Conservation (phyloP, 805 yeast genomes). For the Candida berthetii region DNA sequence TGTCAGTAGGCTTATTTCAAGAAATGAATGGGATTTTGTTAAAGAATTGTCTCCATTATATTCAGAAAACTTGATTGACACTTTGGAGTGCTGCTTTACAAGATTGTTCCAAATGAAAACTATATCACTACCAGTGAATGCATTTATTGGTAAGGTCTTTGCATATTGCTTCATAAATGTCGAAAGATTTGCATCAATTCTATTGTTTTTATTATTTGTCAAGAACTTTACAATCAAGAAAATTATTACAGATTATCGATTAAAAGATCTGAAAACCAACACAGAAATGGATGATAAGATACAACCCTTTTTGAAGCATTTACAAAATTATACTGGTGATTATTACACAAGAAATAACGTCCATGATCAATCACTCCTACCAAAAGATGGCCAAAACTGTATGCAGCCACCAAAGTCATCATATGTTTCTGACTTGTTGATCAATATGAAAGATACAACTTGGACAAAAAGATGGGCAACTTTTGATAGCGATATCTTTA, state of each 20-base stretch:
- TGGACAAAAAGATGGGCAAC: conserved; percentile 62
- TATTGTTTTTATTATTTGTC: conserved; percentile 50
- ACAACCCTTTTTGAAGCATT: conserved; percentile 7
- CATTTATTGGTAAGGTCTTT: conserved; percentile 55
- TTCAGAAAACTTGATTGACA: neutral
- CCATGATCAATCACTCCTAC: neutral
- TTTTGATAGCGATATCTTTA: conserved; percentile 51
- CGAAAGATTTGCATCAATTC: conserved; percentile 42
- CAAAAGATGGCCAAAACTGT: conserved; percentile 18
- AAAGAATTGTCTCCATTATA: conserved; percentile 5
- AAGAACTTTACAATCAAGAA: conserved; percentile 38
- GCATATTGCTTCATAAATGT: conserved; percentile 46
- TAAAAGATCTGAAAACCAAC: neutral
- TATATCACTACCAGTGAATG: conserved; percentile 1
- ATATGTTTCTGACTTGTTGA: conserved; percentile 31
- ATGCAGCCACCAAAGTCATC: conserved; percentile 31
- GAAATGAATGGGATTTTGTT: conserved; percentile 18
- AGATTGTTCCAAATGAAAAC: conserved; percentile 1
- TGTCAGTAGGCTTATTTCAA: conserved; percentile 23
- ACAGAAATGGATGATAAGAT: neutral
- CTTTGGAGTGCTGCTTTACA: neutral
- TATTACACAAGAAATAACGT: conserved; percentile 1
- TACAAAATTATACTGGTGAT: conserved; percentile 14
- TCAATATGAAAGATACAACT: conserved; percentile 45
- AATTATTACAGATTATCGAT: conserved; percentile 3